Base-by-base conservation (phyloP, 164 flowering plant species). In the Macadamia tetraphylla region DNA sequence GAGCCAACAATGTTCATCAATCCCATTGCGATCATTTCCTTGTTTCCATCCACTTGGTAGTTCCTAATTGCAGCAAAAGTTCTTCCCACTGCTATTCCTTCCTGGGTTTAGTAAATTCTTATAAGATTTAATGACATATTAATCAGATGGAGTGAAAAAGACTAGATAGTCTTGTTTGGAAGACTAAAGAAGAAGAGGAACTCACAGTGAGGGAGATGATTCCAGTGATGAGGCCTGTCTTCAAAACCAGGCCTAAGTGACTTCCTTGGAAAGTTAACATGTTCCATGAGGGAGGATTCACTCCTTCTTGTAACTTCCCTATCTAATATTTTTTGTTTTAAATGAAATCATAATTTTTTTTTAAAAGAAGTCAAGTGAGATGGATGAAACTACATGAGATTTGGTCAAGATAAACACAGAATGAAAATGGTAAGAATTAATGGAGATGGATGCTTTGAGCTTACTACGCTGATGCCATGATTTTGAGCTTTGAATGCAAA, bases 11-110 rank as follows among this genome's bases (percentile, higher is more conserved):
- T 77, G 75, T 94, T 94, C 98, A 94, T 94, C 5, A 91, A 46
- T 5, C 98, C 98, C 65, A 94, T 89, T 23, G 98, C 98, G 74
- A 94, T 84, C 98, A 94, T 94, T 63, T 94, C 98, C 69, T 94
- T 94, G 82, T 94, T 94, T 46, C 98, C 98, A 78, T 94, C 97
- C 17, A 94, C 91, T 74, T 90, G 57, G 57, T 53, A 53, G 18
- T 53, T 17, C 17, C 17, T 46, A 1, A 53, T 1, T 4, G 57
- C 51, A 46, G 51, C 51, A 46, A 46, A 46, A 9, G 51, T 46
- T 46, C 51, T 9, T 46, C 51, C 51, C 51, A 46, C 51, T 46
- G 51, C 51, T 46, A 46, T 46, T 46, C 51, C 51, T 46, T 46
- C 51, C 51, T 46, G 51, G 9, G 9, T 46, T 11, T 1, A 46